Conservation (phyloP, 495 filamentous ascomycete species). For the Penicillium parvum region DNA sequence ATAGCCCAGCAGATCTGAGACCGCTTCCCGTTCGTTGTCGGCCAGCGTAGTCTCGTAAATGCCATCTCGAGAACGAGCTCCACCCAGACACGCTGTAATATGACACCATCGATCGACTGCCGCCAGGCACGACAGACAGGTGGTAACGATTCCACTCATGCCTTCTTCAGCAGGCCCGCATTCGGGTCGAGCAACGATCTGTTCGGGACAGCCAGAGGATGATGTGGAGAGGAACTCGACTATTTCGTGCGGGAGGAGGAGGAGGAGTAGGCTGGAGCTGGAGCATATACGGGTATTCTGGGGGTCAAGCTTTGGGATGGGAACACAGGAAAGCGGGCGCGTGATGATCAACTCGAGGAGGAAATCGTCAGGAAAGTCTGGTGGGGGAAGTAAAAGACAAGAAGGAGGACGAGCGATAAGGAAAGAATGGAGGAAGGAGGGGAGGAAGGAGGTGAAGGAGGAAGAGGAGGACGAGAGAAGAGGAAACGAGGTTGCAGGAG, state of each 20-base stretch:
- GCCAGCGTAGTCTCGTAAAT: constrained; percentile 93
- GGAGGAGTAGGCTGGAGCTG: constrained; percentile 5
- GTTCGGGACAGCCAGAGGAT: not conserved
- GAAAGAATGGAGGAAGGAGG: constrained; percentile 1
- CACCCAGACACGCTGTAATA: constrained; percentile 44
- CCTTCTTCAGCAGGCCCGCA: constrained; percentile 30
- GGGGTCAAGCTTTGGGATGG: constrained; percentile 12
- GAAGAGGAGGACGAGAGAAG: constrained; percentile 3
- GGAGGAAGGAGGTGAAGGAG: constrained; percentile 1
- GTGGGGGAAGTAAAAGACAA: not conserved
- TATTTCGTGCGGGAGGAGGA: constrained; percentile 1
- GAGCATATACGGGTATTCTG: constrained; percentile 7
- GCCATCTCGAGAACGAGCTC: constrained; percentile 85
- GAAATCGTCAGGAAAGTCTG: not conserved
- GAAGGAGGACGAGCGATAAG: not conserved
- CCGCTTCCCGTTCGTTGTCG: constrained; percentile 95
- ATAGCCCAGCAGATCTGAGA: constrained; percentile 90
- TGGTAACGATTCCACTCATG: constrained; percentile 42
- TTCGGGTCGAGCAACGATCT: constrained; percentile 17
- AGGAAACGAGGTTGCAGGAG: constrained; percentile 16
- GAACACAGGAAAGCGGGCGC: constrained; percentile 21
- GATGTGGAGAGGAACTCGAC: constrained; percentile 6
- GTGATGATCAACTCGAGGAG: constrained; percentile 10
- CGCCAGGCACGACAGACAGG: constrained; percentile 43
- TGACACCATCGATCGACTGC: constrained; percentile 46